Evolutionary conservation across 169 alveolate genomes (phyloP), one percentile per base, ranked within the genome.

Genomic region (Eimeria praecox): DNA sequence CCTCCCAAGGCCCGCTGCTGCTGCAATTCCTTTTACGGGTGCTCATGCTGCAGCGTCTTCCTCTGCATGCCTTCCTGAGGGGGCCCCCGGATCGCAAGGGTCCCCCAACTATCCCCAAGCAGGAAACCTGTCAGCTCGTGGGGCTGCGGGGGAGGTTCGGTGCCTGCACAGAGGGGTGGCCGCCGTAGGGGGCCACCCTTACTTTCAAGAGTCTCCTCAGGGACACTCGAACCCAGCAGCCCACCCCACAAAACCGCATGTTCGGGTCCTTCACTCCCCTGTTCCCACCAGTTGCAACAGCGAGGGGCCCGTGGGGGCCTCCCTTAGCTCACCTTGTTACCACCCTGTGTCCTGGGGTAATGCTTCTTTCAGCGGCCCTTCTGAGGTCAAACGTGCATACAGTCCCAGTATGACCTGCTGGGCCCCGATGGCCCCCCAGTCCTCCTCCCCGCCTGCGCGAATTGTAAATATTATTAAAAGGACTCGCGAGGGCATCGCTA

Each of bases 401-500:
- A 30, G 24, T n/a, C 22, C 80, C 83, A 5, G 49, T 35, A 52
- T 52, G 22, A 73, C 52, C 33, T 30, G 52, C 33, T 73, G 83
- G 83, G 33, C 22, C 2, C 49, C n/a, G 49, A 52, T 49, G 56
- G 30, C 92, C 54, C 92, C 77, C 54, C 30, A 9, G 42, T 9
- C 10, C 46, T 24, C 49, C n/a, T 2, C 71, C 22, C 16, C 22
- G 44, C 92, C 92, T n/a, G 40, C 92, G 54, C 38, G 92, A 30
- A 85, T 85, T 56, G 92, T 85, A 16, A 85, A 38, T 59, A 56
- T 85, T 16, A 52, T 85, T 5, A 35, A 27, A 20, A 46, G 92
- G 38, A 85, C 78, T 24, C 92, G 75, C 35, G 92, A 38, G 1
- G 92, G 92, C 49, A 46, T 85, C 59, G 75, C 92, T 5, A 56